Conservation (phyloP, 768 basidiomycete genomes). For the Pilatotrama ljubarskyi region DNA sequence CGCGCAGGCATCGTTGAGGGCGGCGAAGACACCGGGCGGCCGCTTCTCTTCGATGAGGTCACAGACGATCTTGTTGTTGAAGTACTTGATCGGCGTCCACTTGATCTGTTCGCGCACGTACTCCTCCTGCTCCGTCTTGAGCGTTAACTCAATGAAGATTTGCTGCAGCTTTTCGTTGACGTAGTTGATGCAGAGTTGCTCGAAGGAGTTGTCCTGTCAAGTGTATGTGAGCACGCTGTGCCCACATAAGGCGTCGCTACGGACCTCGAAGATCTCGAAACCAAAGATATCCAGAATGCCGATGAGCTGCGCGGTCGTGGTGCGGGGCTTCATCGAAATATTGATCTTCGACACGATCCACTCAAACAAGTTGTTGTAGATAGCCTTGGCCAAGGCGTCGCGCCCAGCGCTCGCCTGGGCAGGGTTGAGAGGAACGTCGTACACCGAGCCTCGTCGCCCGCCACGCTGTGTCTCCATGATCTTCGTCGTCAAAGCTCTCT, state of each 20-base stretch:
- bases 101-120: conserved; percentile 98
- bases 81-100: conserved; percentile 99
- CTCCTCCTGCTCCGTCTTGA: conserved; percentile 99
- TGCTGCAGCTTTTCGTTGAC: conserved; percentile 99
- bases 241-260: conserved; percentile 10
- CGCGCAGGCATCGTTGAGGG: conserved; percentile 97
- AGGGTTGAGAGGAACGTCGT: conserved; percentile 93
- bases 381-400: conserved; percentile 91
- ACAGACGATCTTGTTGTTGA: conserved; percentile 98
- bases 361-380: conserved; percentile 98
- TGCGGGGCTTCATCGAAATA: conserved; percentile 90
- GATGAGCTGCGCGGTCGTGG: conserved; percentile 74
- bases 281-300: conserved; percentile 99
- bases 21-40: conserved; percentile 96
- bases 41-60: conserved; percentile 96
- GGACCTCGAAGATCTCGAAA: conserved; percentile 95
- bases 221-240: no score
- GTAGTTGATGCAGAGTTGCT: conserved; percentile 99
- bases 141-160: conserved; percentile 97
- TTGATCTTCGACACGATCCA: conserved; percentile 99
- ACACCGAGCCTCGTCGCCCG: conserved; percentile 92
- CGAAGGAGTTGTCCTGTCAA: conserved; percentile 86
- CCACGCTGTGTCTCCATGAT: conserved; percentile 93
- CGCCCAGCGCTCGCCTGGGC: conserved; percentile 87
- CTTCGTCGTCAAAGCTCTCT: conserved; percentile 83